Evolutionary conservation across 2,329 filamentous ascomycete species (phyloP).

Genomic region (Paracamarosporium sp.): DNA sequence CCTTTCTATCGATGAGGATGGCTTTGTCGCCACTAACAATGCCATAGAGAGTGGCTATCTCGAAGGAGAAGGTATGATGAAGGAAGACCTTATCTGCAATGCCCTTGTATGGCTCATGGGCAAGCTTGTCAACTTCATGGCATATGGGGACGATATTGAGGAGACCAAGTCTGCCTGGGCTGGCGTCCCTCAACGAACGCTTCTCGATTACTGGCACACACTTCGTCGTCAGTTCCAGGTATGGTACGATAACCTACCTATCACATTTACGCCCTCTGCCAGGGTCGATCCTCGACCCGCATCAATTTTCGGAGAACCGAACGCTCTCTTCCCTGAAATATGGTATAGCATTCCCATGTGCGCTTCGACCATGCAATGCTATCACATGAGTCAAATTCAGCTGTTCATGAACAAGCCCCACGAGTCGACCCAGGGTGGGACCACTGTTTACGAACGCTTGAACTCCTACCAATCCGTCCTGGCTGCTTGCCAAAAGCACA

Average conservation of each 20-base stretch:
- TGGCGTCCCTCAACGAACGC: slow-evolving; percentile 57
- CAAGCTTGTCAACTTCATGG: slow-evolving; percentile 71
- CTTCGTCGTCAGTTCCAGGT: slow-evolving; percentile 64
- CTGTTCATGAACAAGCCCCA: slow-evolving; percentile 66
- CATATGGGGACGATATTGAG: slow-evolving; percentile 59
- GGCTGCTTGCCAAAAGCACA: slow-evolving; percentile 62
- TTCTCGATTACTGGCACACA: slow-evolving; percentile 60
- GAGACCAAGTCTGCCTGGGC: slow-evolving; percentile 48
- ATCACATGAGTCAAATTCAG: slow-evolving; percentile 69
- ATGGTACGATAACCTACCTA: slow-evolving; percentile 66
- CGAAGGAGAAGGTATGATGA: slow-evolving; percentile 58
- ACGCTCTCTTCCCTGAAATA: slow-evolving; percentile 60
- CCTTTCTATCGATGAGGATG: slow-evolving; percentile 62
- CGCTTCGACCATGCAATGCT: slow-evolving; percentile 70
- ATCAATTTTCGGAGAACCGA: slow-evolving; percentile 33
- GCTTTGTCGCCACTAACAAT: slow-evolving; percentile 58
- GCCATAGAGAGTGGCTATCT: slow-evolving; percentile 47
- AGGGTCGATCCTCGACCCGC: slow-evolving; percentile 50
- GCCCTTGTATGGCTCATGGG: slow-evolving; percentile 70
- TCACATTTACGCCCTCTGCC: slow-evolving; percentile 65
- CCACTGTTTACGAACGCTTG: slow-evolving; percentile 61
- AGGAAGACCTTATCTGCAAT: slow-evolving; percentile 70
- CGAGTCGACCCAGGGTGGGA: slow-evolving; percentile 60
- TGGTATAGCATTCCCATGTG: slow-evolving; percentile 71
- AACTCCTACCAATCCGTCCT: slow-evolving; percentile 64